Base-by-base conservation (phyloP, 768 basidiomycete species). In the Rhodotorula babjevae region DNA sequence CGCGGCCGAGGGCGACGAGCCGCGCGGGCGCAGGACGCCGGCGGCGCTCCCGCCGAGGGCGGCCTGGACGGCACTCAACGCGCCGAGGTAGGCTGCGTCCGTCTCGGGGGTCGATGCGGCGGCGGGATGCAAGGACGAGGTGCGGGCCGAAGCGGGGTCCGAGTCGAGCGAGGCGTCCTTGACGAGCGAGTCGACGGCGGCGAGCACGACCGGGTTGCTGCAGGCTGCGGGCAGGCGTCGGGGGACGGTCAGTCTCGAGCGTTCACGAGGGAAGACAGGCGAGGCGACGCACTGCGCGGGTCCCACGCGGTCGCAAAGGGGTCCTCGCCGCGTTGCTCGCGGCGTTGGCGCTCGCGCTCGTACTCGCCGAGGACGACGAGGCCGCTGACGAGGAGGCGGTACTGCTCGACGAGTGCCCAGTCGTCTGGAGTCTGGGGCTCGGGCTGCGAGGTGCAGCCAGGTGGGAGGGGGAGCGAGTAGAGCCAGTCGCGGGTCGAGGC, bases 361-460 rank as follows among this genome's bases (percentile, higher is more conserved):
- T 52, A 61, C 23, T 53, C 50, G 16, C 50, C 68, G 33, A 69
- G 40, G 40, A 69, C 59, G 47, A 15, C 19, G n/a, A 73, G 36
- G 0, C 44, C 61, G 42, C 69, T 60, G 33, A 56, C 63, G 47
- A 73, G 31, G 44, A 73, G 60, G n/a, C 72, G 59, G 64, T 65
- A 74, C 65, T 74, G 73, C 63, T 74, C 73, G 50, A 70, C 73
- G 61, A 74, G 73, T 21, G 65, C 65, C 73, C 73, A 74, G 42
- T 74, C 62, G 25, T 61, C 36, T 1, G 33, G 49, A 0, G 68
- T 53, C 31, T n/a, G 42, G 47, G 73, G 73, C 27, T 50, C 42
- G 19, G 67, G 64, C n/a, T 65, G 63, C 21, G 27, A 2, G 3
- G 53, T 5, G 11, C 58, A 55, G 19, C 72, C 72, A 2, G 72